Percentiles rank a stretch among this genome's conserved stretches.
Evolutionary conservation across 257 asterid genomes (phyloP).

Genomic region (Handroanthus guayacan): DNA sequence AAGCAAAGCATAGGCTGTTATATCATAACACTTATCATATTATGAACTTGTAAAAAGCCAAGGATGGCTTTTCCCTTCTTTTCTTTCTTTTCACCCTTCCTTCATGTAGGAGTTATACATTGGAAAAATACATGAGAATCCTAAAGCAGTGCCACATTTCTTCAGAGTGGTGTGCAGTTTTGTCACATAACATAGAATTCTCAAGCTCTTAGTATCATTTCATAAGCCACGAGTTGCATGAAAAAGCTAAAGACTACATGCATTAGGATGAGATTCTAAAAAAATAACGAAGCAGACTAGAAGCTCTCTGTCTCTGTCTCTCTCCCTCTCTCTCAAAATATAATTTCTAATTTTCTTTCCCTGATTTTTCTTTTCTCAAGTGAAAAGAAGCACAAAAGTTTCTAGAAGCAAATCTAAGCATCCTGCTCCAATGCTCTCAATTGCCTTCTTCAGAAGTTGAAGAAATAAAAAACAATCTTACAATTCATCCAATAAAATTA

Average conservation of each 20-base stretch:
- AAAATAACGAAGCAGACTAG: neutral
- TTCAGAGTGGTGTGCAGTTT: neutral
- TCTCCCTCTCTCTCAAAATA: too few relatives aligned
- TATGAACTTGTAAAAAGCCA: neutral
- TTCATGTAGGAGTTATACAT: neutral
- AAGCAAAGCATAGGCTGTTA: conserved; percentile 34
- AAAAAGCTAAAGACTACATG: neutral
- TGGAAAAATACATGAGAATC: neutral
- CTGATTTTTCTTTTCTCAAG: too few relatives aligned
- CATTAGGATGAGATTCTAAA: neutral
- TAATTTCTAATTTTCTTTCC: too few relatives aligned
- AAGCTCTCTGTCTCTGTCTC: neutral
- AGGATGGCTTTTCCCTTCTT: neutral
- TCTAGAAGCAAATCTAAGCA: too few relatives aligned
- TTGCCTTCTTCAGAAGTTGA: too few relatives aligned
- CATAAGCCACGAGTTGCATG: neutral
- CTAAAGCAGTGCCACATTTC: neutral
- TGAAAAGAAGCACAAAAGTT: too few relatives aligned
- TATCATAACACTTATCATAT: neutral
- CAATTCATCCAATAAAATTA: neutral
- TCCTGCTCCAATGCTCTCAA: too few relatives aligned
- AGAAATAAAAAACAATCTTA: too few relatives aligned
- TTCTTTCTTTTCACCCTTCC: conserved; percentile 8
- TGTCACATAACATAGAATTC: neutral
- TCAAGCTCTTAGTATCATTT: neutral